Conservation (phyloP, 352 stramenopile genomes). For the Elongisporangium undulatum region DNA sequence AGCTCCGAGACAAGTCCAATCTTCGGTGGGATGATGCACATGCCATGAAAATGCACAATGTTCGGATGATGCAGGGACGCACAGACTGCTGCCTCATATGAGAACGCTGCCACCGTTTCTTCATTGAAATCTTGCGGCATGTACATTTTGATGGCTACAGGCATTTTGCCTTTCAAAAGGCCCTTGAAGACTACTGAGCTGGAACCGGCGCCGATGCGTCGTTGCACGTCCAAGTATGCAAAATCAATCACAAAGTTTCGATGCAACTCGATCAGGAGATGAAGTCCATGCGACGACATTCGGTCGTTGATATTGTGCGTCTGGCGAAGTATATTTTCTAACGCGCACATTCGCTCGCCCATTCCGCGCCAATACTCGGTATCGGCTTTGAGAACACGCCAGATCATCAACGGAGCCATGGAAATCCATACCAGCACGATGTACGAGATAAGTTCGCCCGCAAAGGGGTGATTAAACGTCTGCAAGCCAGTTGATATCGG, state of each 20-base stretch:
- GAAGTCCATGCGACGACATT: constrained; percentile 30
- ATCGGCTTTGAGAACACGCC: constrained; percentile 38
- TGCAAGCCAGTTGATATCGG: neutral
- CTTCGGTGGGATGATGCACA: constrained; percentile 34
- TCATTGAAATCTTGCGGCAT: constrained; percentile 22
- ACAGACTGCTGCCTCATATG: constrained; percentile 34
- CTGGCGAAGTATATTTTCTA: constrained; percentile 25
- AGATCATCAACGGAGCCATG: constrained; percentile 31
- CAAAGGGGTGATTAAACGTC: neutral
- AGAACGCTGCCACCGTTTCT: constrained; percentile 29
- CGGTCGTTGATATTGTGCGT: constrained; percentile 24
- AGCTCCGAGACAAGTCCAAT: constrained; percentile 43
- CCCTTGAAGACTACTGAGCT: constrained; percentile 29
- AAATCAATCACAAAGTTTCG: constrained; percentile 54
- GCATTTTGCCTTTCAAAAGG: constrained; percentile 25
- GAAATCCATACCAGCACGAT: constrained; percentile 12
- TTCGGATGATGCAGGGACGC: constrained; percentile 30
- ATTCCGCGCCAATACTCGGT: constrained; percentile 45
- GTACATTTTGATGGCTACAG: constrained; percentile 46
- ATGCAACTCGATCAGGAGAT: constrained; percentile 50
- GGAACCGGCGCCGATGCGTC: constrained; percentile 21
- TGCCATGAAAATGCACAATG: constrained; percentile 33
- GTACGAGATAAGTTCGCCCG: constrained; percentile 7
- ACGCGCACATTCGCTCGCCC: constrained; percentile 18
- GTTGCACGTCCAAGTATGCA: constrained; percentile 33